Evolutionary conservation across 352 stramenopile genomes (phyloP), one percentile per base, ranked within the genome.

Genomic region (Phytophthora hibernalis): DNA sequence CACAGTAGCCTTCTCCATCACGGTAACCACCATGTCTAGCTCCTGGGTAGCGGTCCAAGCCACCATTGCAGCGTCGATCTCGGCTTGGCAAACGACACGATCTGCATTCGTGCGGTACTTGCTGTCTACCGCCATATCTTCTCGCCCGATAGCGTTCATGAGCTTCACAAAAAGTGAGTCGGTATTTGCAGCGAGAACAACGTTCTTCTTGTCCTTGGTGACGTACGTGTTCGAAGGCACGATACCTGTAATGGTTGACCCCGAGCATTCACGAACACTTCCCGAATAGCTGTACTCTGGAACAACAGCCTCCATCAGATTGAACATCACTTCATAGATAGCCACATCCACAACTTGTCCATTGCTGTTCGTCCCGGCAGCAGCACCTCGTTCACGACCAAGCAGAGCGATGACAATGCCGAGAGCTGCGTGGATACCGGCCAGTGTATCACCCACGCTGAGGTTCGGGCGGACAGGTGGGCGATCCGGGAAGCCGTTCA

Each of bases 241-340:
- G 38, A 96, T 96, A 44, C 89, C 89, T 18, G 87, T 96, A 55
- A 96, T 90, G 7, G 89, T 96, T 6, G 87, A 95, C 3, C 89
- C 89, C 1, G 89, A 96, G 54, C 87, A 92, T 67, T 95, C 83
- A 18, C 89, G 89, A 44, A 96, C 63, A 11, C 83, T 73, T 6
- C 87, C 86, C 1, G 85, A 81, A 70, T 93, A 94, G 64, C 92
- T 86, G 68, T 92, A 95, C 58, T 96, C 89, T 24, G 84, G 83
- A 47, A 96, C 73, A 9, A 95, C 84, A 6, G 86, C 85, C 60
- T 96, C 89, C 68, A 96, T 87, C 52, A 96, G 68, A 33, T 94
- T 92, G 63, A 86, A 96, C 81, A 96, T 94, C 31, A 80, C 86
- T 62, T 96, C 89, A 62, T 95, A 96, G 70, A 96, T 96, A 30